Conservation (phyloP, 2,329 filamentous ascomycete genomes). For the Colletotrichum brevisporum region DNA sequence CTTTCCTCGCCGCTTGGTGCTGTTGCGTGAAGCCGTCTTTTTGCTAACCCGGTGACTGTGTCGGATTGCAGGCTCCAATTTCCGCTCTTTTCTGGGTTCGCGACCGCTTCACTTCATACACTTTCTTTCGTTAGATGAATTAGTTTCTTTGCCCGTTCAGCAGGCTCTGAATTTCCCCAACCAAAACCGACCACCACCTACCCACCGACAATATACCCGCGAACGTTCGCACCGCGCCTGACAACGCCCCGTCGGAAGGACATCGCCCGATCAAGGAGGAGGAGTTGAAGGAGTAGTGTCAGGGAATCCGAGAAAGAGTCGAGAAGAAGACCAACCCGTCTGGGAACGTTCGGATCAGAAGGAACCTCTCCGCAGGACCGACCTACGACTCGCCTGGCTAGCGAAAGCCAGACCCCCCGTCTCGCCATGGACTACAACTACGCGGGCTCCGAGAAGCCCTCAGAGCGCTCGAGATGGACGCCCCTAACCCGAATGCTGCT, state of each 20-base stretch:
- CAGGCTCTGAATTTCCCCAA: slow-evolving; percentile 65
- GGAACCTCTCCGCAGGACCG: slow-evolving; percentile 17
- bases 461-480: slow-evolving; percentile 85
- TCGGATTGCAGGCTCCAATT: slow-evolving; percentile 51
- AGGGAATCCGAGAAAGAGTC: slow-evolving; percentile 39
- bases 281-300: slow-evolving; percentile 1
- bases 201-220: slow-evolving; percentile 31
- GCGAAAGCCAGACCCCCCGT: slow-evolving; percentile 27
- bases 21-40: slow-evolving; percentile 44
- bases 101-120: slow-evolving; percentile 45
- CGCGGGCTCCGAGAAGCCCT: slow-evolving; percentile 59
- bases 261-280: slow-evolving; percentile 20
- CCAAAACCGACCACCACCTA: background rate
- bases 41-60: slow-evolving; percentile 40
- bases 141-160: slow-evolving; percentile 59
- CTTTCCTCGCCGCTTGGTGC: slow-evolving; percentile 49
- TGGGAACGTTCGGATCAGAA: slow-evolving; percentile 36
- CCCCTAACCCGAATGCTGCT: slow-evolving; percentile 86
- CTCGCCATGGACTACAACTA: slow-evolving; percentile 52
- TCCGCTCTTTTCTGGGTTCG: slow-evolving; percentile 47
- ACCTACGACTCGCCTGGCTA: slow-evolving; percentile 26
- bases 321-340: slow-evolving; percentile 36
- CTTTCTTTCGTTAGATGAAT: slow-evolving; percentile 49
- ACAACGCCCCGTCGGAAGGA: background rate
- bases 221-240: slow-evolving; percentile 19